Evolutionary conservation across 75 land plant species (phyloP).

Genomic region (Selaginella moellendorffii): DNA sequence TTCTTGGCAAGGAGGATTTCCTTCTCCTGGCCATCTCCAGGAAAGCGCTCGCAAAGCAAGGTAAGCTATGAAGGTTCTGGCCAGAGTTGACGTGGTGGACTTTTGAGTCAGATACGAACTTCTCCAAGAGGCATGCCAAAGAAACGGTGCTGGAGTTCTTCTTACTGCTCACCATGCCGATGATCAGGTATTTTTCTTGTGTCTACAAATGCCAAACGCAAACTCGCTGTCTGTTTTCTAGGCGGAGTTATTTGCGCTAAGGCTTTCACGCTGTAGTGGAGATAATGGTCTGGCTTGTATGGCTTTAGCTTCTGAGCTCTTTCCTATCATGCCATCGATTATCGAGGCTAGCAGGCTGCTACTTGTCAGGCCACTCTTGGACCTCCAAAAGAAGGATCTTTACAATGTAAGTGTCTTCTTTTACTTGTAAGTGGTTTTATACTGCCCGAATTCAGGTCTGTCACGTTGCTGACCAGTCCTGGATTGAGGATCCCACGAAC

Average conservation of each 20-base stretch:
- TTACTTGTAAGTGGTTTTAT: neutral
- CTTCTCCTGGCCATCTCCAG: conserved; percentile 69
- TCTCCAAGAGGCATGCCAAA: conserved; percentile 39
- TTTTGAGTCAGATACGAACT: conserved; percentile 45
- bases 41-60: conserved; percentile 89
- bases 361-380: neutral
- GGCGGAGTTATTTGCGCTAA: neutral
- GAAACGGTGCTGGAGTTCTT: conserved; percentile 34
- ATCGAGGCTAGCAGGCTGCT: neutral
- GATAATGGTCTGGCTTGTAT: neutral
- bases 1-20: conserved; percentile 57
- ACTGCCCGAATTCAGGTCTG: conserved; percentile 43
- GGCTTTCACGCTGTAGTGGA: neutral
- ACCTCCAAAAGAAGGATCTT: neutral
- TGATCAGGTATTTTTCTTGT: conserved; percentile 50
- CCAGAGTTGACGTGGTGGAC: conserved; percentile 1
- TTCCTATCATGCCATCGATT: neutral
- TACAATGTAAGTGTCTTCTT: neutral
- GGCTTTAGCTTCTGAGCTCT: neutral
- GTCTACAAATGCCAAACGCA: neutral
- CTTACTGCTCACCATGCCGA: conserved; percentile 90
- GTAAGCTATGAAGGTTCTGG: conserved; percentile 7
- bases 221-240: neutral
- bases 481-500: conserved; percentile 94
- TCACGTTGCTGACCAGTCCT: conserved; percentile 29